Conservation (phyloP, 345 rosid species). For the Eucalyptus polyanthemos region DNA sequence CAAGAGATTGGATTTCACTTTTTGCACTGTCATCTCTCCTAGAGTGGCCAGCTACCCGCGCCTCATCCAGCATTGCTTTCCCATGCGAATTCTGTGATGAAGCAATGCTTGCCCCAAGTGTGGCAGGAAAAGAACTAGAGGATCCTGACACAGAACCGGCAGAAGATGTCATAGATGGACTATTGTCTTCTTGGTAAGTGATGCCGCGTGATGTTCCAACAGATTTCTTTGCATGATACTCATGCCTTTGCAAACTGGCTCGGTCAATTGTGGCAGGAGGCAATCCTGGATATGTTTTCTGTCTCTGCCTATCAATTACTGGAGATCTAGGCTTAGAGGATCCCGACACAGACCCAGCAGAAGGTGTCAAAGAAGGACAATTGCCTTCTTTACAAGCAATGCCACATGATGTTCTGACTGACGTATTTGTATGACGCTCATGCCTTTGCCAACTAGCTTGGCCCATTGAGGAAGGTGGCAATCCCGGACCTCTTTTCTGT, state of each 20-base stretch:
- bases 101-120: neutral
- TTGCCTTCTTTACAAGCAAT: neutral
- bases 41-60: neutral
- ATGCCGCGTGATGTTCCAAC: neutral
- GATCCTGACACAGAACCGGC: neutral
- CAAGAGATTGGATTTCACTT: conserved; percentile 41
- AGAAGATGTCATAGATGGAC: neutral
- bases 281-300: neutral
- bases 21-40: conserved; percentile 14
- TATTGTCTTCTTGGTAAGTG: neutral
- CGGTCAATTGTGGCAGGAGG: neutral
- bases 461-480: neutral
- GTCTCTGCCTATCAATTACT: neutral
- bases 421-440: neutral
- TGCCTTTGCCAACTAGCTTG: neutral
- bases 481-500: neutral
- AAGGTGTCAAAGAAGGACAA: neutral
- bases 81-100: neutral
- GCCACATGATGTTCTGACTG: neutral
- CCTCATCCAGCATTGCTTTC: neutral
- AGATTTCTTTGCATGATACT: neutral
- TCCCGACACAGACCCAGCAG: neutral
- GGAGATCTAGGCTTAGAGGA: neutral
- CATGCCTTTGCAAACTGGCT: neutral
- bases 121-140: neutral